These are phyloP conservation scores for Sicyos edulis DNA, from an alignment of 306 rosid species.

Conservation along the genomic window DNA sequence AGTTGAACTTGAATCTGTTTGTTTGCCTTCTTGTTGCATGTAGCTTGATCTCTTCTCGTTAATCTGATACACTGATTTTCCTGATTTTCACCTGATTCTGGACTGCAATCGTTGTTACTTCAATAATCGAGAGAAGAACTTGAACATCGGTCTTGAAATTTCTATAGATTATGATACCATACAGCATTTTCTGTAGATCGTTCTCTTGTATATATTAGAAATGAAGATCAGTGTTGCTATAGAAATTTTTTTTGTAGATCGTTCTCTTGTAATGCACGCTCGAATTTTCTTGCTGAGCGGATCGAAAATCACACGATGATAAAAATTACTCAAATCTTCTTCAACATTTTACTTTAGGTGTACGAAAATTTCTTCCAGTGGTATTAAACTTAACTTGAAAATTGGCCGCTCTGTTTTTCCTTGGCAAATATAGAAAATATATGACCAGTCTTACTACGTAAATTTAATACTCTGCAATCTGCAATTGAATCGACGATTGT, in stretches of 20 bases:
- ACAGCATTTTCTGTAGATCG: background rate
- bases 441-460: background rate
- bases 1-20: conserved; percentile 2
- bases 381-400: background rate
- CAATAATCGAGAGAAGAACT: background rate
- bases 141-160: background rate
- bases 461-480: background rate
- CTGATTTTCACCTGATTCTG: background rate
- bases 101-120: background rate
- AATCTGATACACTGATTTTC: background rate
- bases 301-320: background rate
- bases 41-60: background rate
- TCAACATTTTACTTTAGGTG: background rate
- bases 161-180: background rate
- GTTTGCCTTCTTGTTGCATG: conserved; percentile 1
- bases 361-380: background rate
- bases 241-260: background rate
- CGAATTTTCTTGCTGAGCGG: background rate
- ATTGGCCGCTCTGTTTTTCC: background rate
- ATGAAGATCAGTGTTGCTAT: background rate
- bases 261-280: background rate
- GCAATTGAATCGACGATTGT: background rate
- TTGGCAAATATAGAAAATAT: background rate
- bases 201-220: background rate
- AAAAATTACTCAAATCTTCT: background rate